phyloP scores from a whole-genome alignment of 768 basidiomycete genomes.

The Termitomyces eurrhizus region DNA sequence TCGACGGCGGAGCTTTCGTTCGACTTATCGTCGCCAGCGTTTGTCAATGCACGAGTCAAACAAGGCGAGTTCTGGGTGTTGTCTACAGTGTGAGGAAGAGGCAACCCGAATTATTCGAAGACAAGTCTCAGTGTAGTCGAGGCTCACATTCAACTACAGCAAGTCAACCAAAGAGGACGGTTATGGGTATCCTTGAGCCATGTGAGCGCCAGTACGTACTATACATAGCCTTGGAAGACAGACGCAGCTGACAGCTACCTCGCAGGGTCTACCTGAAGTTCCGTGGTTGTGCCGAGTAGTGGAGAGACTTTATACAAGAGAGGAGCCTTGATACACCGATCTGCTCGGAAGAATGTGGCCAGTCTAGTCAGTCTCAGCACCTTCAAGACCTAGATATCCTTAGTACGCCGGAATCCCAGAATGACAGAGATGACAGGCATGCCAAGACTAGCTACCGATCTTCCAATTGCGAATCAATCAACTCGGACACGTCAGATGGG shows the following conservation, averaged over 20 bases:
- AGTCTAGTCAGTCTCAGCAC: not conserved
- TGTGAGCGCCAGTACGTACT: not conserved
- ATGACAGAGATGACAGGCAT: not conserved
- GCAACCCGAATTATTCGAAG: no score
- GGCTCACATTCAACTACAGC: no score
- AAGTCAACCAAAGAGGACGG: not conserved
- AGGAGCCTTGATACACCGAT: not conserved
- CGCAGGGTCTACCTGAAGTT: not conserved
- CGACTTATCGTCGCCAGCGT: no score
- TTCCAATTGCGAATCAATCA: not conserved
- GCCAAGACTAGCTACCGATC: not conserved
- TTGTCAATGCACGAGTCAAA: no score
- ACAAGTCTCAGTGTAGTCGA: no score
- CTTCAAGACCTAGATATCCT: not conserved
- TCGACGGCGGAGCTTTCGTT: no score
- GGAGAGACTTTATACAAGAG: not conserved
- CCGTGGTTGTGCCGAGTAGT: not conserved
- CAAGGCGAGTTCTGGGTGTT: no score
- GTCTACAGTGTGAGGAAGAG: no score
- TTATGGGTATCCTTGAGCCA: not conserved
- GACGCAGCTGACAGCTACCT: not conserved
- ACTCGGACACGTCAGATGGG: not conserved
- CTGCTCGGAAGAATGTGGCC: not conserved
- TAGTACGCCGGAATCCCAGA: not conserved
- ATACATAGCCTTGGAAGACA: not conserved